Evolutionary conservation across 2,329 filamentous ascomycete genomes (phyloP), one percentile per base, ranked within the genome.

Genomic region (Aspergillus costaricaensis): DNA sequence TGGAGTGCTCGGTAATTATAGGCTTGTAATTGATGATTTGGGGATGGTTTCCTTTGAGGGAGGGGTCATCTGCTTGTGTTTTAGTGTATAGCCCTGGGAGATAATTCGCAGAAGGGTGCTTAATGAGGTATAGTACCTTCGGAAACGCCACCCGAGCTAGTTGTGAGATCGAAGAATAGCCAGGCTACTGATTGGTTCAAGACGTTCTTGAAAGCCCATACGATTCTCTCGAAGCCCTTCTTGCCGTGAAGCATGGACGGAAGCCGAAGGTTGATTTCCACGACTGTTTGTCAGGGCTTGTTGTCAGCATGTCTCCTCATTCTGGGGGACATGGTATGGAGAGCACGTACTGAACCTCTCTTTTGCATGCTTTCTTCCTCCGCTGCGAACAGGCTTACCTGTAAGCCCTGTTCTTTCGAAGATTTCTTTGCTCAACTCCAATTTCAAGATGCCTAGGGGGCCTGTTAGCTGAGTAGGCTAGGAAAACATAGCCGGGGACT

Each of bases 381-480:
- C 83, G 55, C 82, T 80, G 17, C 81, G 79, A 21, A 87, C 78
- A 0, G 90, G 84, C 64, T 87, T 88, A 1, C 94, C 94, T 0
- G 88, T 85, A 0, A 99, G 81, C 0, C 95, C 95, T 50, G 89
- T 88, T 51, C 88, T 85, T 75, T 98, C 92, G 74, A 93, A 97
- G 0, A 86, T 87, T 57, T 92, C 87, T 67, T 89, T 92, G 64
- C 92, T 89, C 25, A 98, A 82, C 67, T 91, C 90, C 68, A 99
- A 82, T 4, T 83, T 86, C 36, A 99, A 81, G 0, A 85, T 78
- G 0, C 91, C 91, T 91, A 51, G 48, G 25, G 17, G 3, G 14
- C 25, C 23, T 30, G 14, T 64, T 36, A 64, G 57, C 47, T 54
- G 52, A 50, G 23, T n/a, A 17, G 25, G 41, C 17, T 14, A 21